A percentile compares a stretch with the other conserved stretches of the same genome.
Evolutionary conservation across 495 filamentous ascomycete species (phyloP).

Genomic region (Lophiostoma macrostomum): DNA sequence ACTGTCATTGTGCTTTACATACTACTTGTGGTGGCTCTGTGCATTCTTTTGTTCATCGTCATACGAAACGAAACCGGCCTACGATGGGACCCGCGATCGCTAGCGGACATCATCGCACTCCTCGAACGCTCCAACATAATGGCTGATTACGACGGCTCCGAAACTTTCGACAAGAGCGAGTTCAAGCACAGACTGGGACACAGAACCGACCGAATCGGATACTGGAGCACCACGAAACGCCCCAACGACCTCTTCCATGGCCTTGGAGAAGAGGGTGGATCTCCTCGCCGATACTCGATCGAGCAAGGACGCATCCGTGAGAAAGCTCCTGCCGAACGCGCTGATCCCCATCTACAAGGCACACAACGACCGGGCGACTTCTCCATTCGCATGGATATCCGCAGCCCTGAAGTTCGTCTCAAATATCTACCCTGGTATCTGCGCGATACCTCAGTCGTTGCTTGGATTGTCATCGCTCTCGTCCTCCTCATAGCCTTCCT

Average conservation of each 20-base stretch:
- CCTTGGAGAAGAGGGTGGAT: slow-evolving; percentile 59
- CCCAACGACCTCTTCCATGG: slow-evolving; percentile 62
- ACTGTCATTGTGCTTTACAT: slow-evolving; percentile 70
- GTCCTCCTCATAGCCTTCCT: slow-evolving; percentile 67
- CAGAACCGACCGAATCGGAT: slow-evolving; percentile 67
- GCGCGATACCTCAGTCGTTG: slow-evolving; percentile 57
- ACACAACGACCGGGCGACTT: slow-evolving; percentile 21
- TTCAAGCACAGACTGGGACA: slow-evolving; percentile 48
- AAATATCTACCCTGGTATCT: slow-evolving; percentile 80
- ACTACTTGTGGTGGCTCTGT: slow-evolving; percentile 56
- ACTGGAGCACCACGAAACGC: slow-evolving; percentile 66
- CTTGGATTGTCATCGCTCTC: slow-evolving; percentile 60
- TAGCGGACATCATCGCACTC: slow-evolving; percentile 73
- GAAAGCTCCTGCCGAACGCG: slow-evolving; percentile 28
- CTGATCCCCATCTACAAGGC: background rate
- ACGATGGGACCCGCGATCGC: slow-evolving; percentile 77
- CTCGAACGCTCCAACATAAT: slow-evolving; percentile 77
- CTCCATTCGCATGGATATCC: slow-evolving; percentile 43
- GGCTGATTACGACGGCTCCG: slow-evolving; percentile 62
- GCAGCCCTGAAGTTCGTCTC: slow-evolving; percentile 51
- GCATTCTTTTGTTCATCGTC: slow-evolving; percentile 51
- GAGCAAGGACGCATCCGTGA: slow-evolving; percentile 46
- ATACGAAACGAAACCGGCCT: slow-evolving; percentile 63
- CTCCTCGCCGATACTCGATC: slow-evolving; percentile 55
- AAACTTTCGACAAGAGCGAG: slow-evolving; percentile 48